Evolutionary conservation across 2,329 filamentous ascomycete species (phyloP), one percentile per base, ranked within the genome.

Genomic region (Ascochyta koolunga): DNA sequence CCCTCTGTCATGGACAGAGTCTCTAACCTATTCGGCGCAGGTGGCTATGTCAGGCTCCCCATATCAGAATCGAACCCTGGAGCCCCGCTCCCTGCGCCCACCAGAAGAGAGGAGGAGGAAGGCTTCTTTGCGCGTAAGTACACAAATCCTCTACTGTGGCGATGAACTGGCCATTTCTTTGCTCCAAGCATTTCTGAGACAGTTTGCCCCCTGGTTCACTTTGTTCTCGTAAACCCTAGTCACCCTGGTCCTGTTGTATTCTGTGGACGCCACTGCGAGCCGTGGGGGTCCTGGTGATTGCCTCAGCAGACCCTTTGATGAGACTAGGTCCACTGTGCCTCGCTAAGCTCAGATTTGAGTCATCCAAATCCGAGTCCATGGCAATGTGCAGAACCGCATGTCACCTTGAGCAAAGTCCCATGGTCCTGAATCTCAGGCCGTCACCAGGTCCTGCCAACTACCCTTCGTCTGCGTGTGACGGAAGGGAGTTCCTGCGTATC

Each of bases 111-210:
- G 72, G 95, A 98, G 77, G 93, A 98, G 73, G 95, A 97, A 78
- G 90, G 88, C 61, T 97, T 90, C 87, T 93, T 97, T 85, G 88
- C 90, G 70, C 82, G 95, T 99, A 86, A 93, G 95, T 71, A 48
- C 58, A 31, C 46, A n/a, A n/a, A n/a, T n/a, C n/a, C n/a, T n/a
- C n/a, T n/a, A n/a, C n/a, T n/a, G n/a, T n/a, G n/a, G n/a, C n/a
- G n/a, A n/a, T n/a, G n/a, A n/a, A n/a, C n/a, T n/a, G n/a, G n/a
- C 43, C 42, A 31, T 39, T 35, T 47, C 25, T 27, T 2, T 45
- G 32, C 51, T 56, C 55, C 41, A 48, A 51, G 40, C 56, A 56
- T 44, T 49, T 50, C 44, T 50, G 50, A 45, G 42, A 42, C 57
- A 48, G 10, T 40, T 41, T 38, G 46, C 54, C 50, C 51, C 42